Evolutionary conservation across 2,329 filamentous ascomycete genomes (phyloP), one percentile per base, ranked within the genome.

Genomic region (Trichoderma brevicompactum): DNA sequence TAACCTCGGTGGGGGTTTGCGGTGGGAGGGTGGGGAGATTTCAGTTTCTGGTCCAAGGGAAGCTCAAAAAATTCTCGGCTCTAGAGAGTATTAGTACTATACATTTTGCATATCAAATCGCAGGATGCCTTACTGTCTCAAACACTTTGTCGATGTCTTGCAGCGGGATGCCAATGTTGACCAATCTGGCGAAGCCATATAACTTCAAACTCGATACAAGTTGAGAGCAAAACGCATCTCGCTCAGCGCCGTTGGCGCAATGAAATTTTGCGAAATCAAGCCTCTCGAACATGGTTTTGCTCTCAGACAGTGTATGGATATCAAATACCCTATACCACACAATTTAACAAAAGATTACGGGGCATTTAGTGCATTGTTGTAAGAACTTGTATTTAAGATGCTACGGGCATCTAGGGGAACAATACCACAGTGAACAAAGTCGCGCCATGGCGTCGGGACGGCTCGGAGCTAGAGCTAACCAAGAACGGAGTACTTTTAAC

Each of bases 1-100:
- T 55, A 64, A 43, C 61, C 61, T 44, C 61, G 36, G 49, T 64
- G 61, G 52, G 61, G 61, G 50, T 46, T 64, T 34, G 61, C 61
- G 8, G 61, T 64, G 19, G 46, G 61, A 55, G 61, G 61, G 28
- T 64, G 61, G 7, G 61, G 61, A 46, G 61, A 64, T 44, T 64
- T 54, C 38, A 64, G 15, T 17, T 64, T 64, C 48, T 64, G 19
- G 40, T 44, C n/a, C 49, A 64, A 34, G 28, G 61, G 48, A 7
- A 64, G 61, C 13, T 46, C 36, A n/a, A 64, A 64, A n/a, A 64
- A 64, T 4, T 40, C 38, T 34, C 50, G 49, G 23, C 61, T 64
- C 61, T 64, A 19, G 40, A 13, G 61, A 64, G 17, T 17, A n/a
- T 28, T 64, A 28, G 23, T 55, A 44, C 50, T 12, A 23, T 38